phyloP scores from a whole-genome alignment of 805 yeast species.

The Starmerella vitae region DNA sequence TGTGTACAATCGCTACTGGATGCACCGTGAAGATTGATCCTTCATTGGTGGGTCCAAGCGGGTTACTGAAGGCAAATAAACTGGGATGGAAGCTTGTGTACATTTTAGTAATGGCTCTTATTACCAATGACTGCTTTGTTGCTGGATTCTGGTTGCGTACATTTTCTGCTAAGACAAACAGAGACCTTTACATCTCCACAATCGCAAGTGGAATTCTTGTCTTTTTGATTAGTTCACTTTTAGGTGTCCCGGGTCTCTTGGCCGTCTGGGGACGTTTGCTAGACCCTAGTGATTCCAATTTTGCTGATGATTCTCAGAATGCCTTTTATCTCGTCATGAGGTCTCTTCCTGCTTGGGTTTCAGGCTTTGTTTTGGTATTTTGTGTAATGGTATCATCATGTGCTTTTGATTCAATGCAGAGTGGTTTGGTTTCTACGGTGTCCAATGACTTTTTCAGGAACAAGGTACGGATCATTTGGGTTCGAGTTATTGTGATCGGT shows the following conservation, averaged over 20 bases:
- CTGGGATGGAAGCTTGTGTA: constrained; percentile 82
- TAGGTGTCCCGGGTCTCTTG: constrained; percentile 69
- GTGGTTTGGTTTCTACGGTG: constrained; percentile 73
- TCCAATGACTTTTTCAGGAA: no score
- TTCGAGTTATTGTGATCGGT: constrained; percentile 53
- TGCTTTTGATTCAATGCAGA: constrained; percentile 75
- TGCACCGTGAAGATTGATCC: constrained; percentile 33
- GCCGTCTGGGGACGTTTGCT: constrained; percentile 79
- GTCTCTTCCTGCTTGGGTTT: constrained; percentile 73
- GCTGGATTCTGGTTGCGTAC: constrained; percentile 90
- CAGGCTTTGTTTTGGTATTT: constrained; percentile 68
- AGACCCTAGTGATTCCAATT: constrained; percentile 30
- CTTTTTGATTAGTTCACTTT: constrained; percentile 48
- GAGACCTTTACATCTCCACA: constrained; percentile 61
- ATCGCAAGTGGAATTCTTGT: constrained; percentile 56
- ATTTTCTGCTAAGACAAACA: constrained; percentile 67
- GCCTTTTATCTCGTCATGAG: constrained; percentile 52
- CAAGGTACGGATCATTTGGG: constrained; percentile 47
- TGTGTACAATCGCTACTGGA: constrained; percentile 70
- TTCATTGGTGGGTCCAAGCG: constrained; percentile 45
- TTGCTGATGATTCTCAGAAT: constrained; percentile 47
- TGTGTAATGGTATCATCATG: constrained; percentile 64
- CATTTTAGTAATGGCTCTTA: constrained; percentile 69
- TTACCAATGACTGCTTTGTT: constrained; percentile 77
- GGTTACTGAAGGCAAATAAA: constrained; percentile 48